A percentile compares a stretch with the other conserved stretches of the same genome.
Conservation (phyloP, 805 yeast species). For the Kazachstania africana region DNA sequence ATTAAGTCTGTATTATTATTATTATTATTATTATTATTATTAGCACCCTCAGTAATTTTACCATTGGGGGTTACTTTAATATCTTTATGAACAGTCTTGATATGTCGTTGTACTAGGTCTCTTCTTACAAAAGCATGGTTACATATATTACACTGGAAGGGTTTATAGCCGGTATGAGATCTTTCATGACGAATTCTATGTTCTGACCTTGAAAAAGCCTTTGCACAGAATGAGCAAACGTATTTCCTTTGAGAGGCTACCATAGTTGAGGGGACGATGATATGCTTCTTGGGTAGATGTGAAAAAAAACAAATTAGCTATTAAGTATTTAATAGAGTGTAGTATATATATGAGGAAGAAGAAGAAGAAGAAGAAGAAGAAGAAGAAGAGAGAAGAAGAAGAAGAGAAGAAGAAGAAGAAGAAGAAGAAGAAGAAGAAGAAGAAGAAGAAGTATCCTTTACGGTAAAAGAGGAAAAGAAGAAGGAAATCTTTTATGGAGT, state of each 20-base stretch:
- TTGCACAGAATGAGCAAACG: constrained; percentile 67
- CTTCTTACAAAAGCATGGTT: constrained; percentile 64
- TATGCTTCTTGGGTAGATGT: too few relatives aligned
- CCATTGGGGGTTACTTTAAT: not conserved
- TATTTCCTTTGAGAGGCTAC: constrained; percentile 46
- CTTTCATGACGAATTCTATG: constrained; percentile 71
- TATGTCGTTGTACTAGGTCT: constrained; percentile 66
- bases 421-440: too few relatives aligned
- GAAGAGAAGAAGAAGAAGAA: too few relatives aligned
- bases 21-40: not conserved
- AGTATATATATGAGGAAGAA: too few relatives aligned
- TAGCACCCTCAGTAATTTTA: not conserved
- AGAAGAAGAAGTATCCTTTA: too few relatives aligned
- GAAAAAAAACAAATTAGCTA: too few relatives aligned
- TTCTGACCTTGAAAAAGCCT: constrained; percentile 70
- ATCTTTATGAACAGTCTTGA: constrained; percentile 57
- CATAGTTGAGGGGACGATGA: too few relatives aligned
- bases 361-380: too few relatives aligned
- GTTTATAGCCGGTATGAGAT: constrained; percentile 71
- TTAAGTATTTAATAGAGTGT: too few relatives aligned
- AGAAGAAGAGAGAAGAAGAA: too few relatives aligned
- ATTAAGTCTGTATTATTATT: constrained; percentile 1
- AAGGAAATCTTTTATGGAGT: too few relatives aligned
- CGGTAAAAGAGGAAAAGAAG: too few relatives aligned
- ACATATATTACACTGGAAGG: constrained; percentile 63